Percentiles rank a stretch among this genome's conserved stretches.
Evolutionary conservation across 2,329 filamentous ascomycete species (phyloP).

Genomic region (Fusarium incarnatum): DNA sequence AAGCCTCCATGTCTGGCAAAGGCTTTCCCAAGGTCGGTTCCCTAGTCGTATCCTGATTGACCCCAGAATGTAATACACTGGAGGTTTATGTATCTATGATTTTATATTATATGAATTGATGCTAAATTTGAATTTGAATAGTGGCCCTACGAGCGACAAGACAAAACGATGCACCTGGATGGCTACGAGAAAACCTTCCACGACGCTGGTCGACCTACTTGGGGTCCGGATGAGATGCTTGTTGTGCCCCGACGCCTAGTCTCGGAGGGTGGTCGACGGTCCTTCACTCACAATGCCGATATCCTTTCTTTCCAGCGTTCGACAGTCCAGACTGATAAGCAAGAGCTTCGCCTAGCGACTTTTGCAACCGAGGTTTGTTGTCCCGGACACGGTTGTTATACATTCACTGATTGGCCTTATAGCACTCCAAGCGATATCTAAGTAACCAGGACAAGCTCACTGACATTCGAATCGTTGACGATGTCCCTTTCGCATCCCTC

Average conservation of each 20-base stretch:
- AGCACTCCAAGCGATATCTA: slow-evolving; percentile 68
- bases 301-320: slow-evolving; percentile 51
- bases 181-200: slow-evolving; percentile 76
- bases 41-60: slow-evolving; percentile 53
- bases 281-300: slow-evolving; percentile 43
- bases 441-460: slow-evolving; percentile 67
- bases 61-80: slow-evolving; percentile 40
- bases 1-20: slow-evolving; percentile 65
- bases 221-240: slow-evolving; percentile 80
- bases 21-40: slow-evolving; percentile 91
- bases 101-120: slow-evolving; percentile 49
- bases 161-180: slow-evolving; percentile 75
- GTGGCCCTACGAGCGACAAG: slow-evolving; percentile 88
- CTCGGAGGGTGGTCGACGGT: slow-evolving; percentile 55
- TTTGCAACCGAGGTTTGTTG: slow-evolving; percentile 66
- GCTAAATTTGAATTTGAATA: slow-evolving; percentile 66
- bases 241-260: slow-evolving; percentile 63
- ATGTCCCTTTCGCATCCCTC: slow-evolving; percentile 70
- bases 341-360: slow-evolving; percentile 73
- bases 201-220: slow-evolving; percentile 79
- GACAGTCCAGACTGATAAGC: slow-evolving; percentile 70
- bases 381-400: not conserved
- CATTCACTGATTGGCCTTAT: slow-evolving; percentile 25
- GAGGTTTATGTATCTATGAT: slow-evolving; percentile 52
- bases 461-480: slow-evolving; percentile 64